Percentiles rank a stretch among this genome's conserved stretches.
phyloP scores from a whole-genome alignment of 306 rosid genomes.

The Medicago lupulina region DNA sequence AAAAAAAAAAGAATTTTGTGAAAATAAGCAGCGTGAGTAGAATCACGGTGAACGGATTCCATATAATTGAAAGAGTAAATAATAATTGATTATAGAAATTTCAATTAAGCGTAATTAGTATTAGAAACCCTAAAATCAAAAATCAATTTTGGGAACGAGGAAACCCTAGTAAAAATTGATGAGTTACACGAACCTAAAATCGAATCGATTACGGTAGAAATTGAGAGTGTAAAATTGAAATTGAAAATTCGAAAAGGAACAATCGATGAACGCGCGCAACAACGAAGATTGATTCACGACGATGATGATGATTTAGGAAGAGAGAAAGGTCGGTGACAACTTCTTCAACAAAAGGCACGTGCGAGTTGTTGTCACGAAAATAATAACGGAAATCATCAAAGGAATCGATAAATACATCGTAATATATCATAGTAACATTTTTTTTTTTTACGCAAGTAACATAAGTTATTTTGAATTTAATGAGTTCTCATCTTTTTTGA shows the following conservation, averaged over 20 bases:
- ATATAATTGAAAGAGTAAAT: constrained; percentile 20
- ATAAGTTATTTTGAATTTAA: too few species aligned
- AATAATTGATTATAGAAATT: constrained; percentile 7
- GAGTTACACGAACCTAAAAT: constrained; percentile 42
- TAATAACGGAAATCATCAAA: constrained; percentile 32
- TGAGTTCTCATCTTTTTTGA: too few species aligned
- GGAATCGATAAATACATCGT: constrained; percentile 5
- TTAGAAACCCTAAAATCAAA: constrained; percentile 21
- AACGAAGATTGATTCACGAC: constrained; percentile 43
- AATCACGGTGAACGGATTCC: constrained; percentile 28
- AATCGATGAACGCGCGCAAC: constrained; percentile 26
- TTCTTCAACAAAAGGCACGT: constrained; percentile 49
- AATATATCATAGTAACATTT: background rate
- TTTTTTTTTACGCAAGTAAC: too few species aligned
- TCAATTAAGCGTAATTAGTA: constrained; percentile 30
- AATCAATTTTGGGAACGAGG: constrained; percentile 23
- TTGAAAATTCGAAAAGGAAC: background rate
- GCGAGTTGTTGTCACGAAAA: constrained; percentile 47
- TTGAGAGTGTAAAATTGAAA: constrained; percentile 12
- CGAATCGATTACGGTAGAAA: constrained; percentile 27
- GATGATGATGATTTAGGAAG: constrained; percentile 37
- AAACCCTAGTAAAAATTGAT: constrained; percentile 47
- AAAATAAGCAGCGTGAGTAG: background rate
- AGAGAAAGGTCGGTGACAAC: constrained; percentile 49
- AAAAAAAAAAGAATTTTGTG: constrained; percentile 33